These are phyloP conservation scores for Amauroascus niger DNA, from an alignment of 2,329 filamentous ascomycete species.

Conservation along the genomic window DNA sequence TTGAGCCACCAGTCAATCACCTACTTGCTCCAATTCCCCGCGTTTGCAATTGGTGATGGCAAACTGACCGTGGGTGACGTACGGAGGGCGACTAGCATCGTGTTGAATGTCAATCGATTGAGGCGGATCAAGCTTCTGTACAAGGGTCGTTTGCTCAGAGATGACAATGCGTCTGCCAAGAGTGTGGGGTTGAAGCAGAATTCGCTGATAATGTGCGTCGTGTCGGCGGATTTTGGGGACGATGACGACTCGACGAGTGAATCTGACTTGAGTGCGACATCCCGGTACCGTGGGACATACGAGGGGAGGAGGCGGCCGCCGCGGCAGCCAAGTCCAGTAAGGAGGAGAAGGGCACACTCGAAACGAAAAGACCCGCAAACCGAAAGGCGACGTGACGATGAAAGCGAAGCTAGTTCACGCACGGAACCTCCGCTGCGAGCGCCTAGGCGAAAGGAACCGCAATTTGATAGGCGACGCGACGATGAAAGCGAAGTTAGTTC, in stretches of 20 bases:
- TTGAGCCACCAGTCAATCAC: conserved; percentile 36
- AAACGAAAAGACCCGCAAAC: not conserved
- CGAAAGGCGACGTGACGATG: not conserved
- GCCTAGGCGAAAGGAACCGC: not conserved
- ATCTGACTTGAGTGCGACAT: not conserved
- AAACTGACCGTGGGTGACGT: conserved; percentile 35
- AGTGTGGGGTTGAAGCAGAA: conserved; percentile 41
- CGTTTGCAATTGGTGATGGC: conserved; percentile 41
- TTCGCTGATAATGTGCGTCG: conserved; percentile 39
- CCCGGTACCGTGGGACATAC: not conserved
- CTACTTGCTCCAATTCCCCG: conserved; percentile 37
- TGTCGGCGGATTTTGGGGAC: conserved; percentile 28
- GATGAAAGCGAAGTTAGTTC: conserved; percentile 1
- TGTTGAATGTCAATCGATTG: conserved; percentile 29
- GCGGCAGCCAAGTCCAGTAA: not conserved
- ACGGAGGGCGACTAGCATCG: conserved; percentile 32
- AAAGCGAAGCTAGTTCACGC: not conserved
- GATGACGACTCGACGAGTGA: conserved; percentile 27
- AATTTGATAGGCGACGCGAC: not conserved
- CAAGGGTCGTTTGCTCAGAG: conserved; percentile 38
- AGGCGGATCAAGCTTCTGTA: conserved; percentile 38
- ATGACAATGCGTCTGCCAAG: conserved; percentile 33
- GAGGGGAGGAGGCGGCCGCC: not conserved
- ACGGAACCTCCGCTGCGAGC: not conserved
- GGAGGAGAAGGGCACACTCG: not conserved